Evolutionary conservation across 1,284 basidiomycete genomes (phyloP).

Genomic region (Malassezia brasiliensis): DNA sequence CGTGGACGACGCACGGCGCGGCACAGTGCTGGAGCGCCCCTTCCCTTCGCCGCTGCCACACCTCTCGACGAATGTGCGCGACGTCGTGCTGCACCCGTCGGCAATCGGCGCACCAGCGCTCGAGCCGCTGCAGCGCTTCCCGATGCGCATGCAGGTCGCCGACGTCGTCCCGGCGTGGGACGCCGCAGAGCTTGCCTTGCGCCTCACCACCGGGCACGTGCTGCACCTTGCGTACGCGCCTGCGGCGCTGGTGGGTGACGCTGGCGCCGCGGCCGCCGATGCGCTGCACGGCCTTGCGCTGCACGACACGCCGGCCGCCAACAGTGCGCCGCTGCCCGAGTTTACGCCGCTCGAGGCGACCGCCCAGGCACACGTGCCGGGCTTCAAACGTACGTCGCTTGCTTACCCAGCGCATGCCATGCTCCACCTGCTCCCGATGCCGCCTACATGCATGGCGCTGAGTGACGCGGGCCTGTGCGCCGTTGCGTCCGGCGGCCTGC

Average conservation of each 20-base stretch:
- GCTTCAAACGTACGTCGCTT: constrained; percentile 29
- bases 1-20: constrained; percentile 15
- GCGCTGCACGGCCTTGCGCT: constrained; percentile 3
- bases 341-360: constrained; percentile 22
- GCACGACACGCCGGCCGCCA: neutral
- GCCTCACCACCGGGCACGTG: constrained; percentile 29
- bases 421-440: constrained; percentile 31
- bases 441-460: constrained; percentile 24
- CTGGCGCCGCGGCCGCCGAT: neutral
- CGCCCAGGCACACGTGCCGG: constrained; percentile 21
- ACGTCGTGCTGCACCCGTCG: constrained; percentile 19
- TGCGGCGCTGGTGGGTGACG: neutral
- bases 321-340: constrained; percentile 6
- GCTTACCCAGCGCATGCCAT: constrained; percentile 23
- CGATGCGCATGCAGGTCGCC: constrained; percentile 19
- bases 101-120: constrained; percentile 27
- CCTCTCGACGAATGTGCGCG: constrained; percentile 28
- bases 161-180: constrained; percentile 31
- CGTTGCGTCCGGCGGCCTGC: constrained; percentile 28
- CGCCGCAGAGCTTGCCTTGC: constrained; percentile 27
- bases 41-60: constrained; percentile 39
- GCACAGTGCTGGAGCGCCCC: constrained; percentile 20
- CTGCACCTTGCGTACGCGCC: constrained; percentile 19
- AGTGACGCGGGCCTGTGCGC: constrained; percentile 40
- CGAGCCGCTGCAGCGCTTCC: constrained; percentile 14